Conservation (phyloP, 345 rosid genomes). For the Moricandia arvensis region DNA sequence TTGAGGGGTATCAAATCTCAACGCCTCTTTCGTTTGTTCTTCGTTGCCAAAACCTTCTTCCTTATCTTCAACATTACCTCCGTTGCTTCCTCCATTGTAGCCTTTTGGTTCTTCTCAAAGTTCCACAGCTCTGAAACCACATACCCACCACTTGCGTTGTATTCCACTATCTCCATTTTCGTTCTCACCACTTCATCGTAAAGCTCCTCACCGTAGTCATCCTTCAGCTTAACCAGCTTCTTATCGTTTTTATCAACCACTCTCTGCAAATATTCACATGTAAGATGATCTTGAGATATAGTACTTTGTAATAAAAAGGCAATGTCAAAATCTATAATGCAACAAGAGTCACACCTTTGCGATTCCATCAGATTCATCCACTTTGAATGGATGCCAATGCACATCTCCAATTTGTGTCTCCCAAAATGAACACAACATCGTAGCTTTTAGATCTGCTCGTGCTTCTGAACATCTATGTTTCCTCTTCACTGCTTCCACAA, state of each 20-base stretch:
- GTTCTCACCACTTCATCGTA: slow-evolving; percentile 24
- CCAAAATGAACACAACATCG: slow-evolving; percentile 51
- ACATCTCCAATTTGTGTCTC: slow-evolving; percentile 44
- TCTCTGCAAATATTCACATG: slow-evolving; percentile 19
- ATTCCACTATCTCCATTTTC: slow-evolving; percentile 27
- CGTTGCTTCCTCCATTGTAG: slow-evolving; percentile 14
- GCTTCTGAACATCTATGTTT: slow-evolving; percentile 30
- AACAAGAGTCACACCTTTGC: no score
- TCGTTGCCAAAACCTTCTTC: background rate
- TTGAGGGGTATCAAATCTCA: background rate
- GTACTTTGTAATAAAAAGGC: background rate
- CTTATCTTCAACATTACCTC: slow-evolving; percentile 22
- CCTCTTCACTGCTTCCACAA: slow-evolving; percentile 40
- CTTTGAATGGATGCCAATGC: slow-evolving; percentile 52
- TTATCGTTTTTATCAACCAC: slow-evolving; percentile 24
- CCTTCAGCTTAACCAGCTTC: slow-evolving; percentile 23
- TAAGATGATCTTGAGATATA: background rate
- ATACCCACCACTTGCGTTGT: slow-evolving; percentile 36
- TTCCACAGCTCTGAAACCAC: slow-evolving; percentile 27
- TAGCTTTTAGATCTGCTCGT: slow-evolving; percentile 44
- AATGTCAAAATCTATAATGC: background rate
- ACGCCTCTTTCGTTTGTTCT: slow-evolving; percentile 15
- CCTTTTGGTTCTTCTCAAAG: slow-evolving; percentile 18
- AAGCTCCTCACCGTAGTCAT: slow-evolving; percentile 22
- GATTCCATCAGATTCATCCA: slow-evolving; percentile 29